A percentile compares a stretch with the other conserved stretches of the same genome.
Evolutionary conservation across 192 early-diverging fungal species (phyloP).

Genomic region (Spinellus fusiger): DNA sequence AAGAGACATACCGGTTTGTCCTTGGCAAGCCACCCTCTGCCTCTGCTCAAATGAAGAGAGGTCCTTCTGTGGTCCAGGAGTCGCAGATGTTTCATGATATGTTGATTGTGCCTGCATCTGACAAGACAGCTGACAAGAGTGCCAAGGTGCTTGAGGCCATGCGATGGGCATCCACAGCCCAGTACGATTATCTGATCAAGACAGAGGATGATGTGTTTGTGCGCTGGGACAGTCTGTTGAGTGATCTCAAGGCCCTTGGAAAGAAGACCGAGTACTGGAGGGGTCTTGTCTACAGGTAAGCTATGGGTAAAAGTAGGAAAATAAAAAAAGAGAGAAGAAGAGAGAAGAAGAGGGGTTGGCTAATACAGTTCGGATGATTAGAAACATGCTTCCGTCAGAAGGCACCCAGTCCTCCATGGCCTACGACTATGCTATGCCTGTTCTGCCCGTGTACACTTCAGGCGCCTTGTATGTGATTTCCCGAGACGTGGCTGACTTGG

Average conservation of each 20-base stretch:
- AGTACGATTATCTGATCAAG: constrained; percentile 50
- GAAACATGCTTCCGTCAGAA: constrained; percentile 47
- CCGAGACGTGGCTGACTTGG: constrained; percentile 36
- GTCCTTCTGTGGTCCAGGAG: constrained; percentile 36
- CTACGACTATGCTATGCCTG: constrained; percentile 38
- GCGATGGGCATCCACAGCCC: constrained; percentile 41
- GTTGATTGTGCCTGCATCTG: constrained; percentile 47
- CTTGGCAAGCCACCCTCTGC: constrained; percentile 44
- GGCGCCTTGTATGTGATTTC: constrained; percentile 52
- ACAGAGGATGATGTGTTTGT: constrained; percentile 58
- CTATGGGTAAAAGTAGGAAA: not conserved
- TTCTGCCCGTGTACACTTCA: constrained; percentile 52
- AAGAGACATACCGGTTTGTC: constrained; percentile 45
- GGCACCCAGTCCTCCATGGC: constrained; percentile 33
- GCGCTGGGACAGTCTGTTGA: constrained; percentile 41
- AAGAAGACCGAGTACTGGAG: constrained; percentile 43
- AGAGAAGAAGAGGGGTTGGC: not conserved
- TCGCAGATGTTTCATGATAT: constrained; percentile 41
- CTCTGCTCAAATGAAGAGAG: constrained; percentile 33
- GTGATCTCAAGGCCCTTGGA: constrained; percentile 36
- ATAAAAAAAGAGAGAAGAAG: not conserved
- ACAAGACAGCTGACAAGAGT: constrained; percentile 42
- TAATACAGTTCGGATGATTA: constrained; percentile 10
- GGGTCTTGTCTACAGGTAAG: constrained; percentile 53
- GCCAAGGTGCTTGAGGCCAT: constrained; percentile 45